Evolutionary conservation across 306 rosid genomes (phyloP), one percentile per base, ranked within the genome.

Genomic region (Alnus glutinosa): DNA sequence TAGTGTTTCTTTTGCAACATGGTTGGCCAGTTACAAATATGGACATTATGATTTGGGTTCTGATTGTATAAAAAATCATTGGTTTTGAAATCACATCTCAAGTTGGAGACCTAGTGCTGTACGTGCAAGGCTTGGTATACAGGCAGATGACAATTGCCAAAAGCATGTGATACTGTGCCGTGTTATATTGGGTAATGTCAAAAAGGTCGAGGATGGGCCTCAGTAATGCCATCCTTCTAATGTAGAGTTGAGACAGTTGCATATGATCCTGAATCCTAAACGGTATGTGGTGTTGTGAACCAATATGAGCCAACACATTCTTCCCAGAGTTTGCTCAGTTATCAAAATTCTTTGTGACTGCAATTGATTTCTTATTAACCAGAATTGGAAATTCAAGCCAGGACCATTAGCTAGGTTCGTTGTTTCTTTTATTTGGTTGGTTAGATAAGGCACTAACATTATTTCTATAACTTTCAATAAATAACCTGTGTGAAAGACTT

Each of bases 151-250:
- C 30, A 67, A 89, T 15, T 82, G 79, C 30, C 86, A 83, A 73
- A 92, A 82, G 71, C 89, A 92, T 81, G 4, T 85, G 19, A 50
- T 89, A 47, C 82, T 92, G 69, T 89, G 97, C 83, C 87, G 85
- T 23, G 86, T 88, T 77, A 80, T 89, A 75, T 64, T 92, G 61
- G 97, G 97, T 32, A 89, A 70, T 0, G 79, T 92, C 14, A 94
- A 92, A 75, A 92, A 73, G 75, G 80, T 89, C 14, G 82, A 82
- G 44, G 81, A 85, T 12, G 90, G 86, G 54, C 73, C 83, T 77
- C 77, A 58, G 32, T 90, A 88, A 55, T 77, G 78, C 39, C 44
- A 80, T 72, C 82, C 89, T 85, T 89, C 91, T 5, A 75, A 88
- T 73, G 37, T 4, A 32, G 79, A 75, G 11, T 89, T 15, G 97